Base-by-base conservation (phyloP, 352 stramenopile genomes). In the Globisporangium splendens region DNA sequence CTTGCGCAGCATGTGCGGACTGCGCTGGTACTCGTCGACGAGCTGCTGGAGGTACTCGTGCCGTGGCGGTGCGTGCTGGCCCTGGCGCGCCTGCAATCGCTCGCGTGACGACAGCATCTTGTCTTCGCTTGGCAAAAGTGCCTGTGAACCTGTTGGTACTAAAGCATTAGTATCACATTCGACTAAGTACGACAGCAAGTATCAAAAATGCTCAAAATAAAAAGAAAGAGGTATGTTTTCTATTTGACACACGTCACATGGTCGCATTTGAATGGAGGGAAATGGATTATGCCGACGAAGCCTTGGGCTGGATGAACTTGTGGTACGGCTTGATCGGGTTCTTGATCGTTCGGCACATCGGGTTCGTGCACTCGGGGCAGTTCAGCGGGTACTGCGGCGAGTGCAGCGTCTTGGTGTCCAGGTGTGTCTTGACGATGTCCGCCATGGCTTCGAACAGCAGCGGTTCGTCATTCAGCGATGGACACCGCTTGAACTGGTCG, bases 401-500 rank as follows among this genome's bases (percentile, higher is more conserved):
- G 70, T 92, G 83, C 43, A 95, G 68, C 56, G 79, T 59, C 10
- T 88, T 62, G 12, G 70, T 68, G 57, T 94, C 86, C 43, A 99
- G 62, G 21, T 98, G 95, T 47, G 95, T 79, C 50, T 96, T 95
- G 13, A 99, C 95, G 69, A 99, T 92, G 63, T 98, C 91, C 1
- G 96, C 96, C 87, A 99, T 96, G 54, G 98, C 97, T 46, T 97
- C 65, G 57, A 98, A 98, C 57, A 99, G 96, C 58, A 91, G 62
- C 42, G 84, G 85, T 50, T 91, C 75, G 71, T 99, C 96, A 67
- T 99, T 99, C 41, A 99, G 76, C 43, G 96, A 98, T 33, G 97
- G 96, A 58, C 91, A 97, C 55, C 96, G 86, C 64, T 93, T 87
- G 73, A 98, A 99, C 56, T 98, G 50, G 77, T 88, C 86, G 60